Evolutionary conservation across 345 rosid species (phyloP), one percentile per base, ranked within the genome.

Genomic region (Bruguiera sexangula): DNA sequence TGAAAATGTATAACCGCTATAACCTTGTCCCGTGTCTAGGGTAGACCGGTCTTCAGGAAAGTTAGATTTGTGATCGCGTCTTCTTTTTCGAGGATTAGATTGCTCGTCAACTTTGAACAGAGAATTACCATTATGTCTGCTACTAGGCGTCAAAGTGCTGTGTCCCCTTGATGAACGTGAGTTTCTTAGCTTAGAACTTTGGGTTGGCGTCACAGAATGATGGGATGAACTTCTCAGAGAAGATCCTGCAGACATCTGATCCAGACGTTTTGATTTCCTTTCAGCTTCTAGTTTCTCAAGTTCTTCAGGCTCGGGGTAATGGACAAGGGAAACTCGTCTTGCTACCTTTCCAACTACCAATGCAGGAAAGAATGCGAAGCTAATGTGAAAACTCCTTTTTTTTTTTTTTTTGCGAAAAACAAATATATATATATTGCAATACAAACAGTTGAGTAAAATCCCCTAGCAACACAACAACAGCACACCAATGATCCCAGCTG

Each of bases 261-360:
- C 62, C 13, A 62, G 29, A 1, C 62, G 53, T 31, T 77, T 77
- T 4, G 71, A 63, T 53, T 63, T 73, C 77, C 60, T 77, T 61
- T 63, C 74, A 27, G 74, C 70, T 60, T 64, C 74, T 69, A 60
- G 52, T 56, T 66, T 54, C 74, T 85, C 86, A 4, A 86, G 76
- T 71, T 89, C 87, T 22, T 83, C 71, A 6, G 97, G 92, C 20
- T 88, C 96, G 20, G 88, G 88, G 73, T 74, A 85, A 64, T 84
- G 83, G 60, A 84, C 88, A 21, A 92, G 71, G 3, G 96, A 79
- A 30, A 86, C 87, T 66, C 85, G 76, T 18, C 89, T 73, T 20
- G 92, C 75, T 69, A 89, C 78, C 75, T 84, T 88, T 66, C 87
- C 90, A 68, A 64, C 96, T 92, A 59, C 19, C 71, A 82, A 73